Conservation (phyloP, 225 moss, liverwort and hornwort species). For the Neckera pumila region DNA sequence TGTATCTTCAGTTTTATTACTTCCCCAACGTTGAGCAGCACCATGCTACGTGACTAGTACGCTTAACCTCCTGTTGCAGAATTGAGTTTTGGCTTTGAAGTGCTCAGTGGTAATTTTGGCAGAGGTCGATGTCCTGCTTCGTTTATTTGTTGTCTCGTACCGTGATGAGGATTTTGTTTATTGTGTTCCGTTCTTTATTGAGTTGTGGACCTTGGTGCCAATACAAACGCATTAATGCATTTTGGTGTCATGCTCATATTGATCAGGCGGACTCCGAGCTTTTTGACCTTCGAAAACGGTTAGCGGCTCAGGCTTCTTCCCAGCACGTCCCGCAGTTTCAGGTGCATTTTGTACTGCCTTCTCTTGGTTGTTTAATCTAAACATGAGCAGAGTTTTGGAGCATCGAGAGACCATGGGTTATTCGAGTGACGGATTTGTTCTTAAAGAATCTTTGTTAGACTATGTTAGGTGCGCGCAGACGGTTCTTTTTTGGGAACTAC, state of each 20-base stretch:
- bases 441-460: neutral
- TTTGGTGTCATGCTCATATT: constrained; percentile 3
- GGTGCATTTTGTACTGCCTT: constrained; percentile 11
- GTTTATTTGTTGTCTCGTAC: neutral
- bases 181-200: neutral
- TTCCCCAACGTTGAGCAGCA: neutral
- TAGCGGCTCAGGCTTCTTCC: constrained; percentile 29
- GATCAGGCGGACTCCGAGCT: constrained; percentile 78
- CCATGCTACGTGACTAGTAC: neutral
- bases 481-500: neutral
- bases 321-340: constrained; percentile 52
- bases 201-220: neutral
- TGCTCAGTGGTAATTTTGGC: neutral
- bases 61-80: neutral
- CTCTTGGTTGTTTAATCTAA: neutral
- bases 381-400: neutral
- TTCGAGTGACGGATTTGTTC: neutral
- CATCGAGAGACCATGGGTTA: neutral
- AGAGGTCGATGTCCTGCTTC: neutral
- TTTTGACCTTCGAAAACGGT: constrained; percentile 44
- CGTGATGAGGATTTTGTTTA: neutral
- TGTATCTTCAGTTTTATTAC: neutral
- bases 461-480: neutral
- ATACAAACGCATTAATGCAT: neutral
- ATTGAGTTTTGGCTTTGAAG: neutral